These are phyloP conservation scores for Balansia obtecta DNA, from an alignment of 2,329 filamentous ascomycete species.

Conservation along the genomic window DNA sequence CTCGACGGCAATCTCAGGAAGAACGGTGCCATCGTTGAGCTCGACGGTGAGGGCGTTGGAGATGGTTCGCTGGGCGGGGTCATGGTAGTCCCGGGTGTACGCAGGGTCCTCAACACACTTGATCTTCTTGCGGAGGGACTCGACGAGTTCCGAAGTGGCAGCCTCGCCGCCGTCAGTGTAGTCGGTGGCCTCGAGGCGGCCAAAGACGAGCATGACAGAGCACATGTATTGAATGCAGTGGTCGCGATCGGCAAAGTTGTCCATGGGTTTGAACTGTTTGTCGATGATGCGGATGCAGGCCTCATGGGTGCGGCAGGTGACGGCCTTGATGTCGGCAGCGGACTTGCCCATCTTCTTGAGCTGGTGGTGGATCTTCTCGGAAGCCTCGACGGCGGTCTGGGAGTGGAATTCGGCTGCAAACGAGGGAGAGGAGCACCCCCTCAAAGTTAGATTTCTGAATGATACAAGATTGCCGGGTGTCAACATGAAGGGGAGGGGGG, in stretches of 20 bases:
- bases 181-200: conserved; percentile 84
- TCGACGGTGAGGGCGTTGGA: conserved; percentile 93
- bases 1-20: conserved; percentile 86
- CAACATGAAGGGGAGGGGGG: background rate
- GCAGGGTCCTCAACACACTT: conserved; percentile 91
- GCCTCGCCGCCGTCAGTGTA: conserved; percentile 90
- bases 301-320: conserved; percentile 94
- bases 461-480: background rate
- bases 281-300: conserved; percentile 98
- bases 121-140: conserved; percentile 87
- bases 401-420: conserved; percentile 81
- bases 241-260: conserved; percentile 98
- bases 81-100: conserved; percentile 92
- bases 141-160: conserved; percentile 77
- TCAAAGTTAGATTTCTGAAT: background rate
- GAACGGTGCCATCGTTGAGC: conserved; percentile 82
- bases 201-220: conserved; percentile 88
- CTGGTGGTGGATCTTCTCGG: conserved; percentile 74
- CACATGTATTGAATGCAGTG: conserved; percentile 99
- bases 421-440: no score
- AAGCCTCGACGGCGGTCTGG: conserved; percentile 92
- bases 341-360: conserved; percentile 79
- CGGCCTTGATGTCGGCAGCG: conserved; percentile 81
- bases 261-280: conserved; percentile 99
- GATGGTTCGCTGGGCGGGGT: conserved; percentile 87